Percentiles rank a stretch among this genome's conserved stretches.
These are phyloP conservation scores for Leccinum pachyderme DNA, from an alignment of 1,284 basidiomycete genomes.

Conservation along the genomic window DNA sequence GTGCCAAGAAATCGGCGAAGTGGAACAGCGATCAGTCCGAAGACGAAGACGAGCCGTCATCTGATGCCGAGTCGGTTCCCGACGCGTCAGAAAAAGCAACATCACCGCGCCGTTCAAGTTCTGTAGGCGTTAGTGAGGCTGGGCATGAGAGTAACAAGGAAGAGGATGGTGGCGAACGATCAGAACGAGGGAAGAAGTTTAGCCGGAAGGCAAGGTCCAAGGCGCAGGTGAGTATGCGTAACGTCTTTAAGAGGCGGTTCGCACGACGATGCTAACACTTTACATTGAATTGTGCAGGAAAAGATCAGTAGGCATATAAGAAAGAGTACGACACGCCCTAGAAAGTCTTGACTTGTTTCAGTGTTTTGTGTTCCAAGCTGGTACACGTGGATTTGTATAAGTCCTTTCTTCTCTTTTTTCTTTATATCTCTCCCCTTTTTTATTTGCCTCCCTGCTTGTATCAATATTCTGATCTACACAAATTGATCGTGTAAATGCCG, in stretches of 20 bases:
- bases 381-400: slow-evolving; percentile 3
- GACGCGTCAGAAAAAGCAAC: slow-evolving; percentile 29
- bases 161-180: slow-evolving; percentile 32
- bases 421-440: background rate
- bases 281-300: slow-evolving; percentile 16
- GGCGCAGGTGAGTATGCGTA: slow-evolving; percentile 39
- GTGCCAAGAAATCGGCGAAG: slow-evolving; percentile 33
- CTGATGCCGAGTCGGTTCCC: slow-evolving; percentile 27
- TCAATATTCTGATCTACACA: background rate
- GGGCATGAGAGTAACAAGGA: slow-evolving; percentile 33
- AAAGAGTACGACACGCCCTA: slow-evolving; percentile 21
- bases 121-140: slow-evolving; percentile 22
- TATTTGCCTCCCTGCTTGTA: slow-evolving; percentile 1
- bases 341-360: slow-evolving; percentile 22
- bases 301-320: slow-evolving; percentile 32
- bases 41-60: slow-evolving; percentile 34
- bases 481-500: background rate
- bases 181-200: slow-evolving; percentile 31
- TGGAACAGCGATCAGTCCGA: slow-evolving; percentile 37
- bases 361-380: background rate
- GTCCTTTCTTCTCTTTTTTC: slow-evolving; percentile 5
- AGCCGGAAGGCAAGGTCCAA: slow-evolving; percentile 43
- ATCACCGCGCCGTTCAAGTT: slow-evolving; percentile 28
- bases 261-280: background rate
- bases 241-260: background rate